Conservation (phyloP, 495 filamentous ascomycete genomes). For the Chaetomium fimeti region DNA sequence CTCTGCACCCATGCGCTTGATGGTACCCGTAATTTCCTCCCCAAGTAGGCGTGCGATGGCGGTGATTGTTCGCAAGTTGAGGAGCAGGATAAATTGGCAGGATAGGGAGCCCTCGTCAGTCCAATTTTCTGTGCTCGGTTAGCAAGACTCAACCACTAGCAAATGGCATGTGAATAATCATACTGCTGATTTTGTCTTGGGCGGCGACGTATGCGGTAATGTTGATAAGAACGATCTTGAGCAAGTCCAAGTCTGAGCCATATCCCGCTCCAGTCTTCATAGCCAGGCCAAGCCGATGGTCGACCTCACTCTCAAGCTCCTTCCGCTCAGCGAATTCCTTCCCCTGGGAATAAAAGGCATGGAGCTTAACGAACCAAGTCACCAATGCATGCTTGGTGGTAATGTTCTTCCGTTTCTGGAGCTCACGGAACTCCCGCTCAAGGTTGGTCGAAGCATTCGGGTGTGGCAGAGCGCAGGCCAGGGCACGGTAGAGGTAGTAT, state of each 20-base stretch:
- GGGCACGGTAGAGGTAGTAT: constrained; percentile 84
- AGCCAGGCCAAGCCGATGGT: constrained; percentile 70
- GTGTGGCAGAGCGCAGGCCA: constrained; percentile 69
- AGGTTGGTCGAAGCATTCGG: constrained; percentile 71
- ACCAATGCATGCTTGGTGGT: constrained; percentile 50
- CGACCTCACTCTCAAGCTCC: constrained; percentile 82
- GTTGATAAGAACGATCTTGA: constrained; percentile 82
- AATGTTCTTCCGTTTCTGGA: constrained; percentile 32
- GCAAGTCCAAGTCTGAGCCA: constrained; percentile 60
- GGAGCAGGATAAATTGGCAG: constrained; percentile 69
- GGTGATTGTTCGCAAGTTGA: constrained; percentile 81
- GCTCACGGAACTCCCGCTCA: constrained; percentile 73
- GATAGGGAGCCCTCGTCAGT: constrained; percentile 50
- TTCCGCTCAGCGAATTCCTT: constrained; percentile 66
- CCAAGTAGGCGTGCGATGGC: constrained; percentile 69
- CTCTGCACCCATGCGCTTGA: constrained; percentile 22
- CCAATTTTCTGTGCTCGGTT: constrained; percentile 35
- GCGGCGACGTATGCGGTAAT: constrained; percentile 78
- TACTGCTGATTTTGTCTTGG: constrained; percentile 59
- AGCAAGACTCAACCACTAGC: constrained; percentile 24
- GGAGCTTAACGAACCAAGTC: constrained; percentile 83
- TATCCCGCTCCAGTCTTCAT: constrained; percentile 55
- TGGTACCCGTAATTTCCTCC: constrained; percentile 28
- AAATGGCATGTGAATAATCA: constrained; percentile 1
- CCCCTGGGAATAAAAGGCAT: constrained; percentile 78